Evolutionary conservation across 345 rosid genomes (phyloP), one percentile per base, ranked within the genome.

Genomic region (Salix suchowensis): DNA sequence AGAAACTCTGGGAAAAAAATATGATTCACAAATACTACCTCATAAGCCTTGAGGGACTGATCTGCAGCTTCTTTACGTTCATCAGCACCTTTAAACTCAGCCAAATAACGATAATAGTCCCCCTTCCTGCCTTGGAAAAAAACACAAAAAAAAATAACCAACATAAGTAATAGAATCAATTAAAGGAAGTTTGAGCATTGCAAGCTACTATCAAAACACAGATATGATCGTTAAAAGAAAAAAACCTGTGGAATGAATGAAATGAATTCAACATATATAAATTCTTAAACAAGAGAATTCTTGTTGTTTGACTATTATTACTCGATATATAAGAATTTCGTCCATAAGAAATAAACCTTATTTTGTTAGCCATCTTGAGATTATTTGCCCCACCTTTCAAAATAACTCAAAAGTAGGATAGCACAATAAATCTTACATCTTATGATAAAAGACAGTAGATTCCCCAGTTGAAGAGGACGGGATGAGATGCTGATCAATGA

Each of bases 391-490:
- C 13, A 32, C 10, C 55, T 39, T 14, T 55, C 19, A 67, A 13
- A 28, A 40, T 37, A 65, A 52, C 34, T 71, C 26, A 26, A 58
- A 14, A 40, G 13, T 40, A 19, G 11, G 42, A 42, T 21, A 39
- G 4, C 18, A 19, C 14, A 21, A 66, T 58, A 32, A 46, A 67
- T 65, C 93, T 83, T 77, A 88, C 94, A 92, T 94, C 76, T 94
- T 94, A 78, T 84, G 80, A 89, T 87, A 94, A 75, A 92, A 94
- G 23, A 94, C 97, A 37, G 90, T 86, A 11, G 98, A 94, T 75
- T 94, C 97, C 65, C 94, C 98, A 6, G 90, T 67, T 8, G 87
- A 75, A 26, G 98, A 84, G 37, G 93, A 89, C 3, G 97, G 94
- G 50, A 92, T 78, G 65, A 94, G 92, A 72, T 88, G 92, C 32